Conservation (phyloP, 2,329 filamentous ascomycete species). For the Ascochyta koolunga region DNA sequence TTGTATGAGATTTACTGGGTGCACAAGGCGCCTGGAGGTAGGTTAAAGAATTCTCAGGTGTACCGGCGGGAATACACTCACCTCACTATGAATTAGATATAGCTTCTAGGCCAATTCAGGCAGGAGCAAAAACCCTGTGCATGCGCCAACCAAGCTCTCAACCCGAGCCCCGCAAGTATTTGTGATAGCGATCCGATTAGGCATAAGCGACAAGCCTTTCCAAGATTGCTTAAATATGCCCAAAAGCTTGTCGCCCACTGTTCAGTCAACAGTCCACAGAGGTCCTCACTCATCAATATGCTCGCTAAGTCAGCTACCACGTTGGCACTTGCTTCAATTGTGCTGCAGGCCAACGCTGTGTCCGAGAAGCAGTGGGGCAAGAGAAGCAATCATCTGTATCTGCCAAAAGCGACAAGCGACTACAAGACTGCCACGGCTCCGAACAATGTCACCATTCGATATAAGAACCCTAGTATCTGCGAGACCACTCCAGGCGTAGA, state of each 20-base stretch:
- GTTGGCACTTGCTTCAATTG: slow-evolving; percentile 21
- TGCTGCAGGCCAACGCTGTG: slow-evolving; percentile 21
- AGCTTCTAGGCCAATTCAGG: slow-evolving; percentile 19
- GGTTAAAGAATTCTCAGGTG: no score
- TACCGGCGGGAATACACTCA: no score
- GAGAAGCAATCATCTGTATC: slow-evolving; percentile 24
- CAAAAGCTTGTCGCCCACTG: slow-evolving; percentile 16
- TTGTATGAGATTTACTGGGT: no score
- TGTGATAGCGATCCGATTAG: slow-evolving; percentile 17
- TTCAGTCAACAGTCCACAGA: background rate
- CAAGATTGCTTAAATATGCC: slow-evolving; percentile 20
- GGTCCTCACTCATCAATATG: slow-evolving; percentile 13
- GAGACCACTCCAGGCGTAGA: slow-evolving; percentile 61
- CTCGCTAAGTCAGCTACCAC: slow-evolving; percentile 18
- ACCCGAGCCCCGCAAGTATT: slow-evolving; percentile 8
- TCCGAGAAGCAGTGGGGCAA: slow-evolving; percentile 31
- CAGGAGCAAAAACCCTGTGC: slow-evolving; percentile 17
- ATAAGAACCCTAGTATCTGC: slow-evolving; percentile 61
- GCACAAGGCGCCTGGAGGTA: no score
- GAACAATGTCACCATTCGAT: slow-evolving; percentile 54
- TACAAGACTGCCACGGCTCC: slow-evolving; percentile 55
- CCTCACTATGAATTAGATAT: no score
- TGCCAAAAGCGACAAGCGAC: slow-evolving; percentile 50
- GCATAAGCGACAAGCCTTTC: slow-evolving; percentile 18
- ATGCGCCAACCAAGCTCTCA: slow-evolving; percentile 4